phyloP scores from a whole-genome alignment of 164 flowering plant genomes.

The Stephania cephalantha region DNA sequence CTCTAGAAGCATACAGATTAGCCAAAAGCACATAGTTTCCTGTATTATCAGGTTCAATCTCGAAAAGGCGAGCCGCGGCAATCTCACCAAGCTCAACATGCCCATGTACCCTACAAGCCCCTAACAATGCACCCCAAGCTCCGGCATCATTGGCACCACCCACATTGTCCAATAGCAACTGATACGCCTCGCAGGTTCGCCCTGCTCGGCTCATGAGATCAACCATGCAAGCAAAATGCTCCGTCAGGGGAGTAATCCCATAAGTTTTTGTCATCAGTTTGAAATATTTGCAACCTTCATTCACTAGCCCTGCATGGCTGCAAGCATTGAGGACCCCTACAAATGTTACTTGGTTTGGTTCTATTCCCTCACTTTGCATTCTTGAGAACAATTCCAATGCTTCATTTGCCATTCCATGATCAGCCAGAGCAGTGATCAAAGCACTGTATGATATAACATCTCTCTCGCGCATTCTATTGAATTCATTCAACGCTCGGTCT shows the following conservation, averaged over 20 bases:
- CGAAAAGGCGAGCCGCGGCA: conserved; percentile 34
- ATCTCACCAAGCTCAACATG: conserved; percentile 38
- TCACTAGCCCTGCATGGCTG: conserved; percentile 38
- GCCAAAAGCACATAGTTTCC: conserved; percentile 44
- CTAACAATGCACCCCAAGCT: conserved; percentile 39
- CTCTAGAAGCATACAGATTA: conserved; percentile 29
- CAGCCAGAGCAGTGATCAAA: conserved; percentile 36
- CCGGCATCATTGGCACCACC: conserved; percentile 25
- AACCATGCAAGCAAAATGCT: conserved; percentile 43
- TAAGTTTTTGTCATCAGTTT: conserved; percentile 25
- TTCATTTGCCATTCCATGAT: conserved; percentile 34
- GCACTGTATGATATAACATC: conserved; percentile 38
- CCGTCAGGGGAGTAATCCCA: conserved; percentile 24
- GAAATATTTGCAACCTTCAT: conserved; percentile 34
- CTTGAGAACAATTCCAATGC: conserved; percentile 30
- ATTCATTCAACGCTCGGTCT: conserved; percentile 26
- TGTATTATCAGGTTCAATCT: conserved; percentile 42
- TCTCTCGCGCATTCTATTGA: conserved; percentile 26
- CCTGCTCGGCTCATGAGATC: conserved; percentile 47
- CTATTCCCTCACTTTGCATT: conserved; percentile 33
- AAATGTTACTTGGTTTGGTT: conserved; percentile 39
- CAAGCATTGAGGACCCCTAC: conserved; percentile 37
- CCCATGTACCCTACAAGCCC: conserved; percentile 32
- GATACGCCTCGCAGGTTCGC: conserved; percentile 26
- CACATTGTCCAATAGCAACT: conserved; percentile 18